phyloP scores from a whole-genome alignment of 2,329 filamentous ascomycete genomes.

The Sphaceloma murrayae region DNA sequence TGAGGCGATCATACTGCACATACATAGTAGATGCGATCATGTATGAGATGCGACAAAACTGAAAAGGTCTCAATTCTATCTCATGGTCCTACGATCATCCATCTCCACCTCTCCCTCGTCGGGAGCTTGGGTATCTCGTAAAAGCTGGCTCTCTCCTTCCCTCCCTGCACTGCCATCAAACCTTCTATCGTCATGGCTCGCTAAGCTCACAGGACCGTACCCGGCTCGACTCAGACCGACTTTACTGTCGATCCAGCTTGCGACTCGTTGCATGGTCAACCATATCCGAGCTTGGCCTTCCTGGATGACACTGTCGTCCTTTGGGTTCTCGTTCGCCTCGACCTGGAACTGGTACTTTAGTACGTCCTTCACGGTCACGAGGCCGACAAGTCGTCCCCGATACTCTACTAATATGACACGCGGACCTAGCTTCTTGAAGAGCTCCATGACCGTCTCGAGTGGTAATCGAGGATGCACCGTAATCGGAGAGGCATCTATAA shows the following conservation, averaged over 20 bases:
- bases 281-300: constrained; percentile 58
- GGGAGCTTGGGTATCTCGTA: neutral
- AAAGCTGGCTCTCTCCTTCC: constrained; percentile 11
- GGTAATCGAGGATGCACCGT: constrained; percentile 84
- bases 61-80: neutral
- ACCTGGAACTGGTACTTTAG: constrained; percentile 96
- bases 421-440: constrained; percentile 96
- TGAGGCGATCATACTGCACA: too few species aligned
- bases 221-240: constrained; percentile 9
- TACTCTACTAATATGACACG: constrained; percentile 89
- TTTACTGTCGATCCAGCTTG: constrained; percentile 23
- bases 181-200: neutral
- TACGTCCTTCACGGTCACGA: constrained; percentile 95
- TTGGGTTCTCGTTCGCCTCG: constrained; percentile 70
- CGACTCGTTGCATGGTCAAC: constrained; percentile 31
- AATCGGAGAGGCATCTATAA: constrained; percentile 80
- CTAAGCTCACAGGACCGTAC: constrained; percentile 13
- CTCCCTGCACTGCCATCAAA: neutral
- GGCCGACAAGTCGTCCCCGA: constrained; percentile 67
- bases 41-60: neutral
- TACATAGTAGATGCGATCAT: neutral
- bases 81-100: constrained; percentile 30
- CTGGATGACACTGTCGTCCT: constrained; percentile 46
- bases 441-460: constrained; percentile 94
- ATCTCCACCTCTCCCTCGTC: constrained; percentile 25